Evolutionary conservation across 1,284 basidiomycete genomes (phyloP).

Genomic region (Peniophora sp.): DNA sequence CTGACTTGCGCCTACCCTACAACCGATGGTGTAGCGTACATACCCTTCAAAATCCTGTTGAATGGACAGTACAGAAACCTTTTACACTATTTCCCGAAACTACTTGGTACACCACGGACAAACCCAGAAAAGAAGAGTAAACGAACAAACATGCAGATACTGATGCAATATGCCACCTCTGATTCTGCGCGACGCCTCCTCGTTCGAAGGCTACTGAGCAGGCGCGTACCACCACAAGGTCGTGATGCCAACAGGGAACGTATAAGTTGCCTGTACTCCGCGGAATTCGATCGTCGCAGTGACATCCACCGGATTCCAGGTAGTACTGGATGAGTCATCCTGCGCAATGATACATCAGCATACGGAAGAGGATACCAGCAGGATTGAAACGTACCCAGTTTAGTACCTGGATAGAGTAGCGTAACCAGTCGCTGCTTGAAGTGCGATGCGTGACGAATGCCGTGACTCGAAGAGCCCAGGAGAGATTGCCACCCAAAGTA

Average conservation of each 20-base stretch:
- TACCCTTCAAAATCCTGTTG: no score
- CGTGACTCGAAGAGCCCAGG: slow-evolving; percentile 53
- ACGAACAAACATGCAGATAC: no score
- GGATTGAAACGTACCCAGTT: slow-evolving; percentile 30
- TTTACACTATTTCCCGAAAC: no score
- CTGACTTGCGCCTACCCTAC: no score
- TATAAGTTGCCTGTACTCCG: slow-evolving; percentile 50
- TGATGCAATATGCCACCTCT: no score
- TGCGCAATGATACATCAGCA: slow-evolving; percentile 14
- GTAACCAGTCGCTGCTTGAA: slow-evolving; percentile 46
- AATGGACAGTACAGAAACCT: no score
- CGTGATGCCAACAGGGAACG: slow-evolving; percentile 58
- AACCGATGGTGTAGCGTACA: no score
- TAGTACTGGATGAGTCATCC: slow-evolving; percentile 42
- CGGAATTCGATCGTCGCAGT: slow-evolving; percentile 63
- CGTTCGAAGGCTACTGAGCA: no score
- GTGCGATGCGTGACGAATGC: slow-evolving; percentile 57
- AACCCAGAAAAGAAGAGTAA: no score
- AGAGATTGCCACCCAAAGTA: slow-evolving; percentile 45
- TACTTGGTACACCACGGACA: no score
- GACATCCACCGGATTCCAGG: slow-evolving; percentile 57
- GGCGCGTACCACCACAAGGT: slow-evolving; percentile 39
- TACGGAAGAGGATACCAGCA: background rate
- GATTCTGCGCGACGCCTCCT: no score
- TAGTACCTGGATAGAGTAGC: slow-evolving; percentile 64